Evolutionary conservation across 1,284 basidiomycete species (phyloP).

Genomic region (Cutaneotrichosporon sp.): DNA sequence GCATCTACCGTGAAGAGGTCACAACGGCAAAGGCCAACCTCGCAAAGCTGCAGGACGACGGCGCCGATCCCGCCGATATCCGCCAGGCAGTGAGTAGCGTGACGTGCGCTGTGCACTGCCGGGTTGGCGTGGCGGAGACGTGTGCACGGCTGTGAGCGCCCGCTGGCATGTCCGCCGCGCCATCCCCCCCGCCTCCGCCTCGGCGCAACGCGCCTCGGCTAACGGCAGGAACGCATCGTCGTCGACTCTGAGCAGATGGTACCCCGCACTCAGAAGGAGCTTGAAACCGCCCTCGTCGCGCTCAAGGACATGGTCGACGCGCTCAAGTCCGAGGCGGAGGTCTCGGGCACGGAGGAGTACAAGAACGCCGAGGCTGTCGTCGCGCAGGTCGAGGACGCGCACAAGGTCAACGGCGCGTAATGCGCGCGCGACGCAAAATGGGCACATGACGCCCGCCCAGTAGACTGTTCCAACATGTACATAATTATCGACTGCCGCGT

Average conservation of each 20-base stretch:
- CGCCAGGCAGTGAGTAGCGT: slow-evolving; percentile 66
- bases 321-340: slow-evolving; percentile 19
- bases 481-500: background rate
- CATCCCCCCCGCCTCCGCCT: background rate
- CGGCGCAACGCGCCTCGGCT: too few relatives aligned
- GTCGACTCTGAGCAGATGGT: slow-evolving; percentile 80
- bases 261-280: slow-evolving; percentile 58
- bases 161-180: too few relatives aligned
- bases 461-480: background rate
- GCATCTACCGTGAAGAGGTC: slow-evolving; percentile 64
- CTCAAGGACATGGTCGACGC: slow-evolving; percentile 60
- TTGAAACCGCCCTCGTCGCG: slow-evolving; percentile 60
- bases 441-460: background rate
- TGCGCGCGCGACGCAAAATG: background rate
- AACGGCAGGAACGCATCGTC: slow-evolving; percentile 61
- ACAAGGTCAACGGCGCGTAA: background rate
- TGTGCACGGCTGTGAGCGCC: background rate
- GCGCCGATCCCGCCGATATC: slow-evolving; percentile 70
- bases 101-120: background rate
- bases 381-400: slow-evolving; percentile 22
- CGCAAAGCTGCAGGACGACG: slow-evolving; percentile 60
- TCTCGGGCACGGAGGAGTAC: slow-evolving; percentile 25
- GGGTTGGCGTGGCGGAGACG: background rate
- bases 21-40: slow-evolving; percentile 58
- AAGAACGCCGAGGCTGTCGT: slow-evolving; percentile 23